Conservation (phyloP, 1,284 basidiomycete genomes). For the Rhizoctonia solani region DNA sequence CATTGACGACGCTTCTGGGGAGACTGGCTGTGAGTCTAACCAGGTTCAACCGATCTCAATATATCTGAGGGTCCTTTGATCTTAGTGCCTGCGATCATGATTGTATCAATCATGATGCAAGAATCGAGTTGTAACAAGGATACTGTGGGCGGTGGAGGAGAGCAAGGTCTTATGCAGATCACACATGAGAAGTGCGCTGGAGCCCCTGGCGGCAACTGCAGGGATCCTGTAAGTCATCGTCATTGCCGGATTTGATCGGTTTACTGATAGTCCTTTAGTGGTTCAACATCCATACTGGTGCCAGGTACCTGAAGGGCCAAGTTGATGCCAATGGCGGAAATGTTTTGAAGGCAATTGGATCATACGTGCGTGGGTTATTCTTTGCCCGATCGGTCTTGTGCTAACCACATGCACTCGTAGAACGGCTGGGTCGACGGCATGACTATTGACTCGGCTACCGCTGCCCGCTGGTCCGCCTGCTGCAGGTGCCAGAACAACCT, state of each 20-base stretch:
- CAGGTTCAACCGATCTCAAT: background rate
- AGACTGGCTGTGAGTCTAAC: slow-evolving; percentile 52
- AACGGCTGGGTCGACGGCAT: slow-evolving; percentile 37
- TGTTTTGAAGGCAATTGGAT: slow-evolving; percentile 65
- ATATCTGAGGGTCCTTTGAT: background rate
- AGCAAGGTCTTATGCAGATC: slow-evolving; percentile 85
- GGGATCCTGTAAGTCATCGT: slow-evolving; percentile 65
- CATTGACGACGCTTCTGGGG: slow-evolving; percentile 65
- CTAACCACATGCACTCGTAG: no score
- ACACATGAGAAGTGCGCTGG: slow-evolving; percentile 77
- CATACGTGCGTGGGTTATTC: no score
- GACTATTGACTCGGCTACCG: slow-evolving; percentile 59
- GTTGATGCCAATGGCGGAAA: slow-evolving; percentile 61
- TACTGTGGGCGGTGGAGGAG: slow-evolving; percentile 75
- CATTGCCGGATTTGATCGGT: slow-evolving; percentile 33
- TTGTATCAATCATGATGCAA: slow-evolving; percentile 86
- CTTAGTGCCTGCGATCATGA: slow-evolving; percentile 67
- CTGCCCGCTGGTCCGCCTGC: slow-evolving; percentile 56
- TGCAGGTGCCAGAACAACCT: slow-evolving; percentile 79
- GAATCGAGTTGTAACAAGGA: slow-evolving; percentile 72
- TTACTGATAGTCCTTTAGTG: slow-evolving; percentile 49
- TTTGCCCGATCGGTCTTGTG: no score
- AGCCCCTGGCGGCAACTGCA: slow-evolving; percentile 67
- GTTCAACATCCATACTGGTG: slow-evolving; percentile 69
- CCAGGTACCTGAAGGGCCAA: slow-evolving; percentile 61